These are phyloP conservation scores for Sugiyamaella castrensis DNA, from an alignment of 1,139 yeast genomes.

Conservation along the genomic window DNA sequence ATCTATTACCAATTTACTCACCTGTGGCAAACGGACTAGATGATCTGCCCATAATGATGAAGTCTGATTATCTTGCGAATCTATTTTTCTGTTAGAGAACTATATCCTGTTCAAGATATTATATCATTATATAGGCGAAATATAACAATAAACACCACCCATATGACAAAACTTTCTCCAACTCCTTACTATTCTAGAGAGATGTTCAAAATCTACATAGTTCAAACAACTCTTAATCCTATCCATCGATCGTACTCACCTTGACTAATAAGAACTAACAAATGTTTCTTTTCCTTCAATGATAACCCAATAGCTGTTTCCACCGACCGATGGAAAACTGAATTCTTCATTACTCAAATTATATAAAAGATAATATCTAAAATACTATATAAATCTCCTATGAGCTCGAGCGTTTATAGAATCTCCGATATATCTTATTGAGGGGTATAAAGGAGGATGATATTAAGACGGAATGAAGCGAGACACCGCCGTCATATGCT, in stretches of 20 bases:
- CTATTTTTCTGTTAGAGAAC: constrained; percentile 1
- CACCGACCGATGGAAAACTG: constrained; percentile 17
- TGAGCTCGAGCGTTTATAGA: too few species aligned
- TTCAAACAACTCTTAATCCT: neutral
- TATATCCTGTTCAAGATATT: too few species aligned
- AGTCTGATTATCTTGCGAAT: neutral
- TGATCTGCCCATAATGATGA: constrained; percentile 2
- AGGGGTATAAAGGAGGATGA: too few species aligned
- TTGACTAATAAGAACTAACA: constrained; percentile 18
- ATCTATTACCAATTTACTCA: neutral
- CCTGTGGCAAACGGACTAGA: constrained; percentile 2
- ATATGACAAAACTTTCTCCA: too few species aligned
- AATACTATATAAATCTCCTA: neutral
- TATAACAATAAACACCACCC: too few species aligned
- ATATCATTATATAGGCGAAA: too few species aligned
- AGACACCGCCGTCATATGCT: too few species aligned
- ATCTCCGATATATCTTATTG: too few species aligned
- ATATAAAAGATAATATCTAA: neutral
- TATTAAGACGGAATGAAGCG: too few species aligned
- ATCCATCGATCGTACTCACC: constrained; percentile 11
- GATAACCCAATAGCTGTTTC: constrained; percentile 20
- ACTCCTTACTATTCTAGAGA: neutral
- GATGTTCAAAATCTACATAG: too few species aligned
- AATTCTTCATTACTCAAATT: constrained; percentile 2
- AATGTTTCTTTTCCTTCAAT: constrained; percentile 14